Evolutionary conservation across 306 rosid genomes (phyloP), one percentile per base, ranked within the genome.

Genomic region (Mucuna pruriens): DNA sequence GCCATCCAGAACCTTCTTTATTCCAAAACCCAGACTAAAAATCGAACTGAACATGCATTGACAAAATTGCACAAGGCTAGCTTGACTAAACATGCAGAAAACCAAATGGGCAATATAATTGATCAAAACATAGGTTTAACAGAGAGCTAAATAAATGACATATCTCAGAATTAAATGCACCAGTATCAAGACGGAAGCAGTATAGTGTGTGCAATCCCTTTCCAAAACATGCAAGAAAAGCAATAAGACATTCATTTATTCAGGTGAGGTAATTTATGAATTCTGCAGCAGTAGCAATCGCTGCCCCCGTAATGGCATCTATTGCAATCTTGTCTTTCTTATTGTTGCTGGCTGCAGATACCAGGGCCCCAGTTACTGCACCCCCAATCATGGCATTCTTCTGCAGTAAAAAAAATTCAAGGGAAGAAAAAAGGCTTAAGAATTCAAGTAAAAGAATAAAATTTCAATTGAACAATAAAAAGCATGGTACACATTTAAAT

Each of bases 331-430:
- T 91, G 76, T 95, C 97, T 79, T 26, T 81, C 81, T 84, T 52
- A 34, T 60, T 68, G 29, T 54, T 79, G 88, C 44, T 80, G 22
- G 70, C 90, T 36, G 89, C 88, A 55, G 99, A 95, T 48, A 86
- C 83, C 15, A 92, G 8, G 23, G 98, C 98, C 70, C 98, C 98
- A 4, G 98, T 90, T 72, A 92, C 26, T 75, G 87, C 94, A 74
- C 98, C 98, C 45, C 97, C 97, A 66, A 95, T 80, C 98, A 90
- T 75, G 17, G 98, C 98, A 85, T 95, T 95, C 87, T 90, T 95
- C 98, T 95, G 91, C 79, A 86, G n/a, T n/a, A n/a, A n/a, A n/a
- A n/a, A n/a, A n/a, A n/a, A n/a, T n/a, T n/a, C n/a, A n/a, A n/a
- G n/a, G n/a, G n/a, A n/a, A n/a, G n/a, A n/a, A n/a, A n/a, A n/a